Percentiles rank a stretch among this genome's conserved stretches.
These are phyloP conservation scores for Chrysoporthe austroafricana DNA, from an alignment of 2,329 filamentous ascomycete species.

Conservation along the genomic window DNA sequence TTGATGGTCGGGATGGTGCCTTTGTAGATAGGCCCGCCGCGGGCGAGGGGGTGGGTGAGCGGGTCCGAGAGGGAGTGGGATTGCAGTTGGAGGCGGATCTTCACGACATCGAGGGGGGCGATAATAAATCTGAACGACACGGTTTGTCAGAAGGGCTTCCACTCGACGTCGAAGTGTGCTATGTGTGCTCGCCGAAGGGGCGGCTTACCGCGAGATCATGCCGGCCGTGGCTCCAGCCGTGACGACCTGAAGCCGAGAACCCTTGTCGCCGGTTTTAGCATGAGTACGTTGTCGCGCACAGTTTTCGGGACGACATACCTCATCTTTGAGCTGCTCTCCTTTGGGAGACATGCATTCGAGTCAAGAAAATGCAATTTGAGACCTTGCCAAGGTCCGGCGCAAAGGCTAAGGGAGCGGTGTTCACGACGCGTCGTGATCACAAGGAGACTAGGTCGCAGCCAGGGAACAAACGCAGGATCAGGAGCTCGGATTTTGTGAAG, in stretches of 20 bases:
- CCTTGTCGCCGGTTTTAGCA: conserved; percentile 44
- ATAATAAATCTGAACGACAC: conserved; percentile 73
- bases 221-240: conserved; percentile 69
- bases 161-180: neutral
- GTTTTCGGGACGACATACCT: conserved; percentile 44
- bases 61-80: conserved; percentile 82
- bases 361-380: neutral
- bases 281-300: neutral
- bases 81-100: conserved; percentile 96
- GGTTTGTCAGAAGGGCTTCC: neutral
- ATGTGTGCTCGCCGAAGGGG: neutral
- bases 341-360: conserved; percentile 49
- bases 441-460: neutral
- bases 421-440: neutral
- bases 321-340: conserved; percentile 59
- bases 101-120: conserved; percentile 94
- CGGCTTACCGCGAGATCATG: conserved; percentile 80
- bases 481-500: neutral
- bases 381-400: neutral
- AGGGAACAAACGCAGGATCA: neutral
- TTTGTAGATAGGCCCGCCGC: conserved; percentile 64
- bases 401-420: neutral
- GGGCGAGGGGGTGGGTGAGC: conserved; percentile 55
- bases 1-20: conserved; percentile 77
- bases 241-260: conserved; percentile 60